phyloP scores from a whole-genome alignment of 768 basidiomycete genomes.

The Galerina sulciceps region DNA sequence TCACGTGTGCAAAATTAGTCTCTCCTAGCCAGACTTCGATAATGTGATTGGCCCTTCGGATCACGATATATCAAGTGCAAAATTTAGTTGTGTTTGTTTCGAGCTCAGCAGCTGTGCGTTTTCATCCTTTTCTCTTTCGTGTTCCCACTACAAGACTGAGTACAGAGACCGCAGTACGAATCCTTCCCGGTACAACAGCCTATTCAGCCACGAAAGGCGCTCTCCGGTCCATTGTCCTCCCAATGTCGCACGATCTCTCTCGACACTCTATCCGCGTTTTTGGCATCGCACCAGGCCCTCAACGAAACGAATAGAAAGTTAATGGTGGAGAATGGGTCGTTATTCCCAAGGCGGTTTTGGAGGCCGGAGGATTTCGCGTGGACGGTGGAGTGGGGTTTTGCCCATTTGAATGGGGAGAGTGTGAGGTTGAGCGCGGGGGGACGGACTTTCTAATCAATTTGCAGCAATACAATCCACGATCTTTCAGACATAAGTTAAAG shows the following conservation, averaged over 20 bases:
- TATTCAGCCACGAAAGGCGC: conserved; percentile 64
- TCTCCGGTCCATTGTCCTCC: conserved; percentile 58
- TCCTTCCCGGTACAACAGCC: conserved; percentile 60
- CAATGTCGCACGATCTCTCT: conserved; percentile 62
- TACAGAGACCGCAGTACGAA: conserved; percentile 43
- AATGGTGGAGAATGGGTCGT: conserved; percentile 41
- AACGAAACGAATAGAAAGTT: conserved; percentile 38
- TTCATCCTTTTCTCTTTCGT: neutral
- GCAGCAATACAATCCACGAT: no score
- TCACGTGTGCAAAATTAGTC: no score
- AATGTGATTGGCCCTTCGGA: no score
- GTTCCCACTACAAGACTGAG: neutral
- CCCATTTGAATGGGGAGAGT: conserved; percentile 60
- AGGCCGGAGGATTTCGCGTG: conserved; percentile 52
- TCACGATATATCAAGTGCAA: no score
- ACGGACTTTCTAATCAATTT: conserved; percentile 40
- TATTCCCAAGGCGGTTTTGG: conserved; percentile 53
- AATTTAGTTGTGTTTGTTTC: no score
- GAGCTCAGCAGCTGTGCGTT: no score
- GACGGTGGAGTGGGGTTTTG: conserved; percentile 51
- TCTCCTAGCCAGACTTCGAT: no score
- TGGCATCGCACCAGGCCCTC: conserved; percentile 56
- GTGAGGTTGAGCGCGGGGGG: conserved; percentile 50
- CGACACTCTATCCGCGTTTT: conserved; percentile 57
- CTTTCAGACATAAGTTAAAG: no score